Evolutionary conservation across 129 eudicot genomes (phyloP).

Genomic region (Chrysanthemum seticuspe): DNA sequence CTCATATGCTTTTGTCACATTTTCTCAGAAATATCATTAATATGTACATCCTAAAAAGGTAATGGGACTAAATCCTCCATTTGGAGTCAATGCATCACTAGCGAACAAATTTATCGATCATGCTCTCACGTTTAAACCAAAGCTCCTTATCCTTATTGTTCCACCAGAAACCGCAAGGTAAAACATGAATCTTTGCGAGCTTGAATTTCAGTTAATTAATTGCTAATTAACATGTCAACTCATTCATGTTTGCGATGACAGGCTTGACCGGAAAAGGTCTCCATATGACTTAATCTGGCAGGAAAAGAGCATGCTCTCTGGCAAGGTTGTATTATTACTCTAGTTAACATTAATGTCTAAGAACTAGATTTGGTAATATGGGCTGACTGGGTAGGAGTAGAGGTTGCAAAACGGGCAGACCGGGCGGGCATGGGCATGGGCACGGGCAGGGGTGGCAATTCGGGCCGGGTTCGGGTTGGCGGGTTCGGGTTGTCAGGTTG

Average conservation of each 20-base stretch:
- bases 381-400: not conserved
- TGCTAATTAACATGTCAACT: not conserved
- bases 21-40: not conserved
- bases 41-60: constrained; percentile 33
- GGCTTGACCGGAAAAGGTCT: constrained; percentile 37
- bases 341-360: not conserved
- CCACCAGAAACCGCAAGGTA: constrained; percentile 52
- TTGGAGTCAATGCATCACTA: constrained; percentile 44
- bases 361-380: not conserved
- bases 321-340: constrained; percentile 41
- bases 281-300: constrained; percentile 60
- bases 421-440: too few relatives aligned
- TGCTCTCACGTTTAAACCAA: constrained; percentile 59
- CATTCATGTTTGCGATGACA: constrained; percentile 26
- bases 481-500: too few relatives aligned
- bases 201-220: constrained; percentile 5
- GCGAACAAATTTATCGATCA: constrained; percentile 57
- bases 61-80: constrained; percentile 75
- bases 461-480: too few relatives aligned
- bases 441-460: too few relatives aligned
- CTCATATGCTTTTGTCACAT: constrained; percentile 2
- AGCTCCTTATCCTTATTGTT: constrained; percentile 57
- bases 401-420: too few relatives aligned
- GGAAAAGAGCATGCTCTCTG: constrained; percentile 44
- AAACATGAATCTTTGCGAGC: not conserved